Percentiles rank a stretch among this genome's conserved stretches.
These are phyloP conservation scores for Fagopyrum esculentum DNA, from an alignment of 148 eudicot species.

Conservation along the genomic window DNA sequence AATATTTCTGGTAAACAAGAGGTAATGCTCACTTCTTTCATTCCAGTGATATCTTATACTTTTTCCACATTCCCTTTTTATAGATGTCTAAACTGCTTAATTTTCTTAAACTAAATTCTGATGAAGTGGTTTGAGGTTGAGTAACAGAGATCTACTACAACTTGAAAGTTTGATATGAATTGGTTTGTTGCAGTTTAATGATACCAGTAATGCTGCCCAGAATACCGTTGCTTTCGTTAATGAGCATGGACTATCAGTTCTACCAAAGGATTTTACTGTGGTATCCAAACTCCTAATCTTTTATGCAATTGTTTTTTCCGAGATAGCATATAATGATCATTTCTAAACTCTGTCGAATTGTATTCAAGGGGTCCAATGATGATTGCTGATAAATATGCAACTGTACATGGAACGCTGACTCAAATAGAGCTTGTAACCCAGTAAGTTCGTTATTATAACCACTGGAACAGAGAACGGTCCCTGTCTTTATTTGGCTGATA, in stretches of 20 bases:
- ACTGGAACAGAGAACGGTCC: background rate
- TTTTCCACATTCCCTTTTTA: background rate
- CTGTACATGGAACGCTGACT: background rate
- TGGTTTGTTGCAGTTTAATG: background rate
- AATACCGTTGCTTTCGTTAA: background rate
- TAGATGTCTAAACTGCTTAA: background rate
- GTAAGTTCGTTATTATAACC: background rate
- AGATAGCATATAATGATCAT: background rate
- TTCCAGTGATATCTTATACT: background rate
- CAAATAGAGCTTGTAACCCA: background rate
- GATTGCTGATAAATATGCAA: background rate
- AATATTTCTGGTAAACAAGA: background rate
- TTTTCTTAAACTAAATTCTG: background rate
- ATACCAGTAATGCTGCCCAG: background rate
- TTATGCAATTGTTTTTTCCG: background rate
- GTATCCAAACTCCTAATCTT: background rate
- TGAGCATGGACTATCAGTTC: background rate
- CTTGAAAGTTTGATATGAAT: no score
- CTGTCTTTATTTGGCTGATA: background rate
- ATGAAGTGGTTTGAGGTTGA: background rate
- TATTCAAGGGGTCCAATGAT: background rate
- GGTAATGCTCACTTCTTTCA: background rate
- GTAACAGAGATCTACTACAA: no score
- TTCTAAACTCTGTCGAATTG: background rate
- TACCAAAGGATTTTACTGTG: constrained; percentile 7